Base-by-base conservation (phyloP, 2,329 filamentous ascomycete genomes). In the Fusarium mangiferae region DNA sequence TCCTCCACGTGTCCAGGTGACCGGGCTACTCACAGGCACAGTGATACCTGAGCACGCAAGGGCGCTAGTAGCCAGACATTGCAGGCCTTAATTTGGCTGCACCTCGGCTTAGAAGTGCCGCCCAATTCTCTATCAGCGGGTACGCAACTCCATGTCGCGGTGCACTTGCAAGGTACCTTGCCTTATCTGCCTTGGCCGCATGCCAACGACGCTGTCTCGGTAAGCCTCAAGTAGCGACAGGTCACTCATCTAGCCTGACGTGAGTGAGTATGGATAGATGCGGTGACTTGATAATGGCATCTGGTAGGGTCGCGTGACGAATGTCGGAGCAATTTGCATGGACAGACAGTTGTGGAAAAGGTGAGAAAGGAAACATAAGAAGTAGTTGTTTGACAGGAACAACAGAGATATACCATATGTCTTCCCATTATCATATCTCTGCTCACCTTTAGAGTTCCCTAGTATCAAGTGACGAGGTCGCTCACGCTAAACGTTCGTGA, bases 41-140 rank as follows among this genome's bases (percentile, higher is more conserved):
- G 58, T 66, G 62, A 67, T 72, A 72, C 68, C 68, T 68, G 57
- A 72, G 57, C 51, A 58, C 62, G 28, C 38, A 70, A 58, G 42
- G 51, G 56, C 51, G 59, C 59, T 70, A 65, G 58, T 55, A 63
- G 55, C 64, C 41, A 56, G 49, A 41, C 28, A 24, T 56, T 70
- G n/a, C 66, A 71, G 70, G 70, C n/a, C n/a, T n/a, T n/a, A n/a
- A 42, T 61, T 68, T 41, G 35, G 26, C 62, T 39, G 54, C 51
- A 51, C 48, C 62, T 74, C 71, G 71, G 71, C 71, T 65, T 74
- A 41, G 64, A 74, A 72, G 67, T 74, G 71, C 71, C 71, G 71
- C 42, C 46, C 58, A 41, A 67, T 54, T 45, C 57, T 48, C 35
- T 58, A 58, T 58, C 51, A 38, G 57, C 48, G 65, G 70, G 56